Evolutionary conservation across 1,284 basidiomycete species (phyloP).

Genomic region (Rhodotorula sp.): DNA sequence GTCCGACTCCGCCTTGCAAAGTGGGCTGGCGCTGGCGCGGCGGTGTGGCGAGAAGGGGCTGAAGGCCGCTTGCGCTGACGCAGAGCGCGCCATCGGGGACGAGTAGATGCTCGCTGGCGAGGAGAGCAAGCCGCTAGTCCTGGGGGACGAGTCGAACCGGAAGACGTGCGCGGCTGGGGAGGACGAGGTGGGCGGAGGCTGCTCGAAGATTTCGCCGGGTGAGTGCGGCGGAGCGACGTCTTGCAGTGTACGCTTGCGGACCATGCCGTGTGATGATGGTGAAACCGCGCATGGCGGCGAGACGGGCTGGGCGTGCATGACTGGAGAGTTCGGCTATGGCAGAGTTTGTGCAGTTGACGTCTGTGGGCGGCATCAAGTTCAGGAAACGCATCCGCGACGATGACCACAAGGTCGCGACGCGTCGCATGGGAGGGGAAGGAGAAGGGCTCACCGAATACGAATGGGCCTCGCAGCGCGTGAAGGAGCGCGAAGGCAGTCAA

Average conservation of each 20-base stretch:
- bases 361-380: no score
- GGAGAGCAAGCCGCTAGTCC: constrained; percentile 15
- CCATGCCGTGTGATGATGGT: constrained; percentile 13
- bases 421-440: not conserved
- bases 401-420: not conserved
- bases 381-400: no score
- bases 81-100: constrained; percentile 34
- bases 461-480: not conserved
- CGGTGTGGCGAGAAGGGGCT: constrained; percentile 7
- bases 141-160: constrained; percentile 4
- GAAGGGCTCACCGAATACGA: no score
- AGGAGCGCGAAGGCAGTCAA: no score
- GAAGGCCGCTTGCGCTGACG: constrained; percentile 23
- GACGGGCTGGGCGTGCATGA: not conserved
- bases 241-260: constrained; percentile 32
- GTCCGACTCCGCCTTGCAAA: not conserved
- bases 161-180: not conserved
- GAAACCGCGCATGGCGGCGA: not conserved
- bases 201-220: not conserved
- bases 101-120: constrained; percentile 33
- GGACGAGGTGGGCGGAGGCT: constrained; percentile 4
- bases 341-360: not conserved
- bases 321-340: no score
- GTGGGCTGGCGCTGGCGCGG: constrained; percentile 3
- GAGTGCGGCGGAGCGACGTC: constrained; percentile 12